phyloP scores from a whole-genome alignment of 2,329 filamentous ascomycete genomes.

The Penicillium sp. region DNA sequence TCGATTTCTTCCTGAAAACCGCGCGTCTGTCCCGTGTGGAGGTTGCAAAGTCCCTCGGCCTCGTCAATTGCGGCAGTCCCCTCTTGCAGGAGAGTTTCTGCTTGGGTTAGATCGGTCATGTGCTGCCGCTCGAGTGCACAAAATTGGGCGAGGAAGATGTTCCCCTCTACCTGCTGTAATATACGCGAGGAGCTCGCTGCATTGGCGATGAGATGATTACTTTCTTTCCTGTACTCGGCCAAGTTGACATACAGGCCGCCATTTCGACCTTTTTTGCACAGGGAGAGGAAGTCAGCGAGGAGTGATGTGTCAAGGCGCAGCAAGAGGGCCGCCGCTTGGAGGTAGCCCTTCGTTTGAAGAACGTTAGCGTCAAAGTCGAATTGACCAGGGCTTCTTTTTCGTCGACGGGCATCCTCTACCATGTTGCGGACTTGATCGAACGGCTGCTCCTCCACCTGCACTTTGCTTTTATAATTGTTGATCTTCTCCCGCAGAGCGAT shows the following conservation, averaged over 20 bases:
- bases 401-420: constrained; percentile 39
- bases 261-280: constrained; percentile 20
- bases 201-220: constrained; percentile 43
- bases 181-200: constrained; percentile 32
- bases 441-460: constrained; percentile 45
- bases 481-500: constrained; percentile 35
- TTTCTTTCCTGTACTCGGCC: constrained; percentile 43
- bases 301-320: constrained; percentile 56
- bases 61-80: constrained; percentile 62
- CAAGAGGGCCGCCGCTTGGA: constrained; percentile 52
- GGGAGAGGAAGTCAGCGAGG: constrained; percentile 49
- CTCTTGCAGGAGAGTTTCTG: constrained; percentile 18
- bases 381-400: constrained; percentile 24
- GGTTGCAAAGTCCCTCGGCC: constrained; percentile 50
- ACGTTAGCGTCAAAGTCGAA: constrained; percentile 37
- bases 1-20: constrained; percentile 54
- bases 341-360: constrained; percentile 41
- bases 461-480: constrained; percentile 34
- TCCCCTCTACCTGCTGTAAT: constrained; percentile 52
- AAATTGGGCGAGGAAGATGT: constrained; percentile 57
- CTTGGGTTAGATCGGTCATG: background rate
- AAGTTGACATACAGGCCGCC: constrained; percentile 11
- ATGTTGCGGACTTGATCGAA: constrained; percentile 42
- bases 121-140: constrained; percentile 47
- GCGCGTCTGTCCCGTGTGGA: constrained; percentile 34